Base-by-base conservation (phyloP, 1,139 yeast genomes). In the Blastobotrys raffinosifermentans region DNA sequence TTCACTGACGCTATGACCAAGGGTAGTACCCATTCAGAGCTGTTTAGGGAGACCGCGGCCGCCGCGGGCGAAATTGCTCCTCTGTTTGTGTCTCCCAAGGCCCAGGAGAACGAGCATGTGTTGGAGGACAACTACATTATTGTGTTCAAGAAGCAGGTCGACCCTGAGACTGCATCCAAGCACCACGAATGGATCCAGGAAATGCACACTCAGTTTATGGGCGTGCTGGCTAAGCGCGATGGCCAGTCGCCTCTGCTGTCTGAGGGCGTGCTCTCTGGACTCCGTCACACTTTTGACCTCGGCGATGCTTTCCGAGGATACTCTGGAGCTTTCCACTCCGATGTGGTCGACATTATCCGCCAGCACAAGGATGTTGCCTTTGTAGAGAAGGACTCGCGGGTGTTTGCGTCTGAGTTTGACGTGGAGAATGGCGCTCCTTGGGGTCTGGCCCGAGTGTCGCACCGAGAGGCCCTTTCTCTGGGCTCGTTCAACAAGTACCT, bases 401-500 rank as follows among this genome's bases (percentile, higher is more conserved):
- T 84, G 37, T 73, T 75, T 43, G 65, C 69, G 39, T 67, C 58
- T 33, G 57, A 80, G 51, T 75, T 77, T 49, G 69, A 70, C 37
- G 66, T 74, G 43, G 91, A 86, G 68, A 78, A 77, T 55, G 86
- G 86, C 49, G 91, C 95, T 32, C 95, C 96, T 41, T 87, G 96
- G 97, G 96, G 96, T 54, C 73, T 89, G 52, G 93, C 97, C 33
- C 80, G 98, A 68, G 76, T 89, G 45, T 85, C 96, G 35, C 96
- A 89, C 69, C 81, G 96, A 61, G 75, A 82, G 46, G 72, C 80
- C 21, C 71, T 86, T 57, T 75, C 78, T 44, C 72, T 86, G 49
- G 82, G 83, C 45, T 71, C 86, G 37, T 85, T 82, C 72, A 86
- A 84, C 75, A 82, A 84, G 66, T 89, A 89, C 66, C 67, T 84